phyloP scores from a whole-genome alignment of 306 rosid species.

The Cicer bijugum region DNA sequence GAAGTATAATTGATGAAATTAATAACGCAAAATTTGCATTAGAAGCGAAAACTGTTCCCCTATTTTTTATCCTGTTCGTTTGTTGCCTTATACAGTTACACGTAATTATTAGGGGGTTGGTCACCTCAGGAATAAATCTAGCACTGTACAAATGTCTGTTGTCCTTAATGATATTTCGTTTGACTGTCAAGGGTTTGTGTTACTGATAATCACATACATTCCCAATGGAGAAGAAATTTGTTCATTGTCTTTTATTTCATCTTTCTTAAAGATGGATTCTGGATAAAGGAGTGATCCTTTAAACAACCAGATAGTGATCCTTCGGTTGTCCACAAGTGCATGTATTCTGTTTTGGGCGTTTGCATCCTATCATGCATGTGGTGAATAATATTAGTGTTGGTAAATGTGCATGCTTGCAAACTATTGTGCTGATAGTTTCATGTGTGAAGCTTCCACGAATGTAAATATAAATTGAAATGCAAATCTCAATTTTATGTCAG shows the following conservation, averaged over 20 bases:
- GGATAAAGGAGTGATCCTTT: background rate
- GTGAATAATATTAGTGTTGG: constrained; percentile 2
- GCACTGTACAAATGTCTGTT: background rate
- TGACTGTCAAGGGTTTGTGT: constrained; percentile 13
- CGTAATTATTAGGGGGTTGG: background rate
- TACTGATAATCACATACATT: constrained; percentile 17
- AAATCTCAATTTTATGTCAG: constrained; percentile 51
- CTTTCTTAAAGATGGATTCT: background rate
- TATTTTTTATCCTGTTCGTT: background rate
- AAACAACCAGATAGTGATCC: background rate
- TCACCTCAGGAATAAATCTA: background rate
- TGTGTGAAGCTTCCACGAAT: constrained; percentile 30
- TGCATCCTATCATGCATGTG: constrained; percentile 14
- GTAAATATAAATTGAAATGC: constrained; percentile 27
- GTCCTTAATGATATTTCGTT: constrained; percentile 7
- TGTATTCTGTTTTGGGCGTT: constrained; percentile 10
- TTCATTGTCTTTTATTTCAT: background rate
- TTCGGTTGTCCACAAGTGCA: background rate
- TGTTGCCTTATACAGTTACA: background rate
- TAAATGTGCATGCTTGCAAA: constrained; percentile 21
- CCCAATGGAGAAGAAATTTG: constrained; percentile 16
- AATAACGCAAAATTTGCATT: background rate
- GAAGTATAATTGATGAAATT: background rate
- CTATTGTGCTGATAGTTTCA: constrained; percentile 18
- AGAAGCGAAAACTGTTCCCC: background rate